Evolutionary conservation across 768 basidiomycete genomes (phyloP), one percentile per base, ranked within the genome.

Genomic region (Russula olivacea): DNA sequence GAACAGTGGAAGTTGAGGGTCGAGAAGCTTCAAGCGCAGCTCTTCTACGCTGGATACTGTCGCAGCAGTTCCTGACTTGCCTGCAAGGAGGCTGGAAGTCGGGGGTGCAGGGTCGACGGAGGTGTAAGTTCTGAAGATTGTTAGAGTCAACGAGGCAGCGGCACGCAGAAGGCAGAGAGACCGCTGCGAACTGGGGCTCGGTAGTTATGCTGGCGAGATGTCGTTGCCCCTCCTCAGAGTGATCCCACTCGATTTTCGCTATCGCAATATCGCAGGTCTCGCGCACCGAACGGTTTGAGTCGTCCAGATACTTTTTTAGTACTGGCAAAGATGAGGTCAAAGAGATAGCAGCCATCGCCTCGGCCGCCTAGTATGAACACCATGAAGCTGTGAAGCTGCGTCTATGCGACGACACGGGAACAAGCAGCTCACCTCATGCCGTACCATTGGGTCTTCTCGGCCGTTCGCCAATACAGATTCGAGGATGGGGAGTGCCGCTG

Each of bases 221-320:
- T 61, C 72, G 79, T 68, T 76, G 77, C 5, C 87, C 87, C 69
- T 91, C 88, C 64, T 86, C 83, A 19, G 88, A 89, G 68, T 84
- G 80, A 67, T 98, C 93, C 88, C 90, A 98, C 69, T 91, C 82
- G 62, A 99, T 95, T 80, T 93, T 97, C 7, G 86, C 91, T 47
- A 98, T 82, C 1, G 97, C 97, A 64, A 99, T 94, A 76, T 98
- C 93, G 74, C 95, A 98, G 0, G 97, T 99, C 77, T 99, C 97
- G 40, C 93, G 82, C 0, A 96, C 89, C 43, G 84, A 83, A 52
- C 85, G 79, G 66, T 89, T 82, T 11, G 82, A 71, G 77, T 98
- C 92, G 58, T 76, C 72, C 36, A 89, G 74, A 75, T 87, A 94
- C 73, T 87, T 79, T 59, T 77, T 75, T 41, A 99, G 80, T 60